Conservation (phyloP, 306 rosid genomes). For the Trifolium repens region DNA sequence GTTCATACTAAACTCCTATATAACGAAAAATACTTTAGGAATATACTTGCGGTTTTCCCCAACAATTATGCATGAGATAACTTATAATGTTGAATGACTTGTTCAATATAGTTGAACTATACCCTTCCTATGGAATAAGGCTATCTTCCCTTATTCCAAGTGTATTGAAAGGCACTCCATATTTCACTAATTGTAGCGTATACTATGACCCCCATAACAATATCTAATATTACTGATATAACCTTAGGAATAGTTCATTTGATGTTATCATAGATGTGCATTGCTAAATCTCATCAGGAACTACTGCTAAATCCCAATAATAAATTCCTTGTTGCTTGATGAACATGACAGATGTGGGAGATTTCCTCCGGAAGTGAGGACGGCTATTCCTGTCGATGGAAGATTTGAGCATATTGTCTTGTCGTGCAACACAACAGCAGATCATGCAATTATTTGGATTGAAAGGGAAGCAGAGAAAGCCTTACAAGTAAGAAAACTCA, state of each 20-base stretch:
- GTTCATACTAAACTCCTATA: background rate
- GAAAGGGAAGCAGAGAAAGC: slow-evolving; percentile 92
- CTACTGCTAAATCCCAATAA: too few relatives aligned
- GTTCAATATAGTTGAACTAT: background rate
- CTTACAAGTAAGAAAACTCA: slow-evolving; percentile 69
- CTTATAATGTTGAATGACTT: slow-evolving; percentile 16
- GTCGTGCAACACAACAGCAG: slow-evolving; percentile 86
- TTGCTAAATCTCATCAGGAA: slow-evolving; percentile 21
- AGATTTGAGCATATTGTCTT: slow-evolving; percentile 98
- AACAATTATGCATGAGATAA: background rate
- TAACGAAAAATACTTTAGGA: background rate
- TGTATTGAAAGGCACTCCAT: background rate
- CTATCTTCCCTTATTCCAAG: background rate
- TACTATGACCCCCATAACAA: background rate
- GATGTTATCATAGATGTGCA: background rate
- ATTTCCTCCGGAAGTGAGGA: slow-evolving; percentile 95
- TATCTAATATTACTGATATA: background rate
- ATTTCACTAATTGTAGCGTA: background rate
- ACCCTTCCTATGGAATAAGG: background rate
- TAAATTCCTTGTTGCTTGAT: slow-evolving; percentile 39
- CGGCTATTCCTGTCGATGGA: slow-evolving; percentile 99
- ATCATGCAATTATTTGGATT: slow-evolving; percentile 91
- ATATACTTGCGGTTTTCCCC: background rate
- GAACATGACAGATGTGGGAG: slow-evolving; percentile 83
- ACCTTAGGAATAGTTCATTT: slow-evolving; percentile 18